phyloP scores from a whole-genome alignment of 345 rosid genomes.

The Salix arbutifolia region DNA sequence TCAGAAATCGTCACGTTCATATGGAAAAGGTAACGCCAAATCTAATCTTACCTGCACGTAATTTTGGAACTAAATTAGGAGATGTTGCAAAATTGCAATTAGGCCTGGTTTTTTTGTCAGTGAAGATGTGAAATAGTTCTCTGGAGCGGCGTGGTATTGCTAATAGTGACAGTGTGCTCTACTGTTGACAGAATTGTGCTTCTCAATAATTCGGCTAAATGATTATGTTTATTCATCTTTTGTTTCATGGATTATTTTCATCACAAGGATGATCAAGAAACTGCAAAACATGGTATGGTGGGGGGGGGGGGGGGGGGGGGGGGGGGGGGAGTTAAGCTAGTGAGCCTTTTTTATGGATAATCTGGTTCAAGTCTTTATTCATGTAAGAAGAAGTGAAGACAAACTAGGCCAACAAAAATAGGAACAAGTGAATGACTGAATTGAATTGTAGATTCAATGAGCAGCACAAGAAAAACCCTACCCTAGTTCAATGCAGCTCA shows the following conservation, averaged over 20 bases:
- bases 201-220: background rate
- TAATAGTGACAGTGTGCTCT: background rate
- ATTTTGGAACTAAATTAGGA: background rate
- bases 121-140: background rate
- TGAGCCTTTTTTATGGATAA: background rate
- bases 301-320: background rate
- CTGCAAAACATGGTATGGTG: background rate
- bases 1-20: background rate
- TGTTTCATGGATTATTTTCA: background rate
- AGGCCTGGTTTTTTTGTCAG: too few relatives aligned
- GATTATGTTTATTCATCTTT: background rate
- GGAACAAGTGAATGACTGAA: background rate
- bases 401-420: background rate
- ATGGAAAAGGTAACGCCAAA: background rate
- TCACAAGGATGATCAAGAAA: background rate
- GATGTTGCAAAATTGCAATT: background rate
- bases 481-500: too few relatives aligned
- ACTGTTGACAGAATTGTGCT: background rate
- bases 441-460: too few relatives aligned
- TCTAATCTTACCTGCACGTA: background rate
- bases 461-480: background rate
- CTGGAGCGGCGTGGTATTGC: background rate
- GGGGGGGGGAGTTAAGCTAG: background rate
- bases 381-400: background rate
- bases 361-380: background rate